Evolutionary conservation across 768 basidiomycete species (phyloP).

Genomic region (Porpolomopsis calyptriformis): DNA sequence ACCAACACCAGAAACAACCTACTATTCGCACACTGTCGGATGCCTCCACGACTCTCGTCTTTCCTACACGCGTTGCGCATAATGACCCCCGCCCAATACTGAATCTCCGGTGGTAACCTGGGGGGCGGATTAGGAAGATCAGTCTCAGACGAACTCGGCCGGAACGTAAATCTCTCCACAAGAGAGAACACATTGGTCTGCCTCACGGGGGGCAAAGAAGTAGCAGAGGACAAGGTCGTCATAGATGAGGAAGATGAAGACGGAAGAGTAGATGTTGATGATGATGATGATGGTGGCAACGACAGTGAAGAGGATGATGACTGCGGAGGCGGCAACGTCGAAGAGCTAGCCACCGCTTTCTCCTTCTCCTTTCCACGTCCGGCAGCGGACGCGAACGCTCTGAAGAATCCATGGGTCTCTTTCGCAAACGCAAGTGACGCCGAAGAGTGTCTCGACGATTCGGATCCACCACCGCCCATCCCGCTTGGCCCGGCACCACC

Average conservation of each 20-base stretch:
- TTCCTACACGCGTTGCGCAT: slow-evolving; percentile 99
- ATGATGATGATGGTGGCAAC: not conserved
- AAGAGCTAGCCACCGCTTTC: too few relatives aligned
- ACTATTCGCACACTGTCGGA: slow-evolving; percentile 97
- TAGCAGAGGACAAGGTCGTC: slow-evolving; percentile 4
- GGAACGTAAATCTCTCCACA: slow-evolving; percentile 93
- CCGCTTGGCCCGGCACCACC: not conserved
- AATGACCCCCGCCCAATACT: slow-evolving; percentile 99
- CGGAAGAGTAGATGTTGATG: not conserved
- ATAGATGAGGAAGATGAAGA: slow-evolving; percentile 6
- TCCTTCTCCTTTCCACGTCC: slow-evolving; percentile 41
- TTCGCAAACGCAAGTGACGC: slow-evolving; percentile 6
- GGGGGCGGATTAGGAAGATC: slow-evolving; percentile 61
- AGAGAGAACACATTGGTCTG: slow-evolving; percentile 93
- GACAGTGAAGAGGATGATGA: too few relatives aligned
- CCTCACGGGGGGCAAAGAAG: slow-evolving; percentile 20
- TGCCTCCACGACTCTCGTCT: slow-evolving; percentile 86
- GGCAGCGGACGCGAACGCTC: slow-evolving; percentile 32
- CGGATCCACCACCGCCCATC: slow-evolving; percentile 1
- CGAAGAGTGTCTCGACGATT: slow-evolving; percentile 8
- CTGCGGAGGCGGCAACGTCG: too few relatives aligned
- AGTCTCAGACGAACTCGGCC: slow-evolving; percentile 74
- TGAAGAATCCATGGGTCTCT: slow-evolving; percentile 30
- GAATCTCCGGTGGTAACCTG: slow-evolving; percentile 77
- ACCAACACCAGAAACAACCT: slow-evolving; percentile 20